Percentiles rank a stretch among this genome's conserved stretches.
phyloP scores from a whole-genome alignment of 768 basidiomycete species.

The Psilocybe cyanescens region DNA sequence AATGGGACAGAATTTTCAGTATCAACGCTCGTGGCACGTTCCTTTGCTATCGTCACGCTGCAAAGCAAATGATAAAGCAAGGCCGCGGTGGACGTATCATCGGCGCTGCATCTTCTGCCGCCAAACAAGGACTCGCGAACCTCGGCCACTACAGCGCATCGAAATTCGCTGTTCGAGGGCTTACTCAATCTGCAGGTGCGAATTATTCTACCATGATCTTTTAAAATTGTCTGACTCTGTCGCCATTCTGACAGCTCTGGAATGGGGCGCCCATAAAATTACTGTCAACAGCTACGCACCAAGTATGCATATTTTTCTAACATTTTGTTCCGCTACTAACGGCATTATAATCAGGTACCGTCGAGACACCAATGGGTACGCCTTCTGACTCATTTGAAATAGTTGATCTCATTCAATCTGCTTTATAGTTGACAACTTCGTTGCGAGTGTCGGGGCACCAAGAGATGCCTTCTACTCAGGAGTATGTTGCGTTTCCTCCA shows the following conservation, averaged over 20 bases:
- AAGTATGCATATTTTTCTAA: slow-evolving; percentile 23
- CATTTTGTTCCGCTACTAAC: neutral
- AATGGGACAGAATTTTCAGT: slow-evolving; percentile 45
- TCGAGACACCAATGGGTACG: neutral
- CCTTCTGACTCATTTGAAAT: neutral
- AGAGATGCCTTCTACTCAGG: slow-evolving; percentile 10
- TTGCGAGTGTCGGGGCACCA: neutral
- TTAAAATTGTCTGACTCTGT: neutral
- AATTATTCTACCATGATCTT: neutral
- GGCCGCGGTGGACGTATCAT: slow-evolving; percentile 59
- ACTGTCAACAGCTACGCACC: slow-evolving; percentile 34
- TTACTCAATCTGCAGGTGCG: slow-evolving; percentile 3
- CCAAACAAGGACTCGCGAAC: slow-evolving; percentile 28
- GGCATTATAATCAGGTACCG: neutral
- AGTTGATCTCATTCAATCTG: neutral
- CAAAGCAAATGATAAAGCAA: slow-evolving; percentile 61
- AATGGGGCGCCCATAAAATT: slow-evolving; percentile 27
- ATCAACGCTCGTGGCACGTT: slow-evolving; percentile 63
- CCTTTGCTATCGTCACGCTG: slow-evolving; percentile 68
- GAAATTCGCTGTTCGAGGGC: slow-evolving; percentile 6
- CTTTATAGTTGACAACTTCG: slow-evolving; percentile 2
- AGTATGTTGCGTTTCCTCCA: neutral
- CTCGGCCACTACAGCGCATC: neutral
- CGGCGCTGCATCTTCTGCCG: slow-evolving; percentile 39
- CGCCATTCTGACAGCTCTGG: slow-evolving; percentile 11